Evolutionary conservation across 495 filamentous ascomycete genomes (phyloP).

Genomic region (Trichodelitschia bisporula): DNA sequence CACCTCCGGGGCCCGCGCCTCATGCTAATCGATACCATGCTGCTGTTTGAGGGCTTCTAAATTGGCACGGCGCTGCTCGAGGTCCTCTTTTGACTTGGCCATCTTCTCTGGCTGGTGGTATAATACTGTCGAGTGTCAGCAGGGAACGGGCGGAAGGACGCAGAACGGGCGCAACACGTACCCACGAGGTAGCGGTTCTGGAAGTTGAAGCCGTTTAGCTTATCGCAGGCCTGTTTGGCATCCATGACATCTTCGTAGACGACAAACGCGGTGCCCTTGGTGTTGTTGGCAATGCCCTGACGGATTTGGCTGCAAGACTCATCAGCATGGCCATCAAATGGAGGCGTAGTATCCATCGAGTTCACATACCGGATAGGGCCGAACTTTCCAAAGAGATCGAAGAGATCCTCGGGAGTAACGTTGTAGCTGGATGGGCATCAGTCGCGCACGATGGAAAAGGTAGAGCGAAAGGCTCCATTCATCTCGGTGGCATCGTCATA

Average conservation of each 20-base stretch:
- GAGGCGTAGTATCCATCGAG: conserved; percentile 1
- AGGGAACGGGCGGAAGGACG: conserved; percentile 2
- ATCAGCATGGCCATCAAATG: not conserved
- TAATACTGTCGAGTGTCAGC: conserved; percentile 33
- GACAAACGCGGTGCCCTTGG: conserved; percentile 94
- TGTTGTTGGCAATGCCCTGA: conserved; percentile 89
- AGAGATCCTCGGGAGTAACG: conserved; percentile 81
- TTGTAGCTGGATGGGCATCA: conserved; percentile 89
- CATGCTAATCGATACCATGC: conserved; percentile 86
- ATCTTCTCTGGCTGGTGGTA: conserved; percentile 99
- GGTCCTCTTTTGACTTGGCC: conserved; percentile 72
- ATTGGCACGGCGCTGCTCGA: conserved; percentile 83
- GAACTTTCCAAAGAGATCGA: conserved; percentile 87
- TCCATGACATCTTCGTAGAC: conserved; percentile 99
- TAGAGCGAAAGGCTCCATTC: not conserved
- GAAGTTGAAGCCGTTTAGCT: conserved; percentile 98
- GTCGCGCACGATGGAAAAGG: conserved; percentile 6
- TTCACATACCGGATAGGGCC: conserved; percentile 63
- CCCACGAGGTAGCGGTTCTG: conserved; percentile 98
- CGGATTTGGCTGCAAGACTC: conserved; percentile 58
- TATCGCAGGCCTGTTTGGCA: conserved; percentile 95
- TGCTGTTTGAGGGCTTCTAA: conserved; percentile 94
- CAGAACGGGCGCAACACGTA: conserved; percentile 22
- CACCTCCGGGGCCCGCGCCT: conserved; percentile 15
- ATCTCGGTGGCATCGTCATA: conserved; percentile 20